Evolutionary conservation across 371 early-diverging fungal genomes (phyloP).

Genomic region (Nematocida minor): DNA sequence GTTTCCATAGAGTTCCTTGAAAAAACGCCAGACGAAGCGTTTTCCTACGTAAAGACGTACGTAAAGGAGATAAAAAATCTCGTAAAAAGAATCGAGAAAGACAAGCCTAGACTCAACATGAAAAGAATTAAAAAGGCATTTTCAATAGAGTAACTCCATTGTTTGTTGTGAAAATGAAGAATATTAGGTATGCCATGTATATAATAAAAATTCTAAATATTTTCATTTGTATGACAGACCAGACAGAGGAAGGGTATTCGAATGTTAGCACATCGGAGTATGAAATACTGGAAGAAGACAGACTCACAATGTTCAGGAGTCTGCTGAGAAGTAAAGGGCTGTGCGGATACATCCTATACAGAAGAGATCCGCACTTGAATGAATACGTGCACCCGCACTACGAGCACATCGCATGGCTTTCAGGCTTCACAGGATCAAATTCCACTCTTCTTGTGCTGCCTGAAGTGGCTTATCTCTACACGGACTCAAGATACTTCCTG

Average conservation of each 20-base stretch:
- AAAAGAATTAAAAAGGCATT: constrained; percentile 24
- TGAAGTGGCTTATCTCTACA: constrained; percentile 74
- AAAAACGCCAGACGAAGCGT: not conserved
- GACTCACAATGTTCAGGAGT: not conserved
- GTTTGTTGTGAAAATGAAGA: not conserved
- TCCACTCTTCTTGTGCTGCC: constrained; percentile 74
- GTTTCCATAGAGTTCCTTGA: constrained; percentile 2
- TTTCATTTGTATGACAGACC: not conserved
- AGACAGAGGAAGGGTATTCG: not conserved
- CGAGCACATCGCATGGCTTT: constrained; percentile 80
- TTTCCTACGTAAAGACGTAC: constrained; percentile 25
- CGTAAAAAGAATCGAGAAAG: constrained; percentile 8
- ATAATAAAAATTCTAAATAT: constrained; percentile 10
- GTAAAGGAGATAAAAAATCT: constrained; percentile 35
- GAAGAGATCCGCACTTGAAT: constrained; percentile 67
- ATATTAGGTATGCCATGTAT: not conserved
- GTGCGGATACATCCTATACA: constrained; percentile 54
- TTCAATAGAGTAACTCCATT: not conserved
- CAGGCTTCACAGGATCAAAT: constrained; percentile 91
- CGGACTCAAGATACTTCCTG: constrained; percentile 92
- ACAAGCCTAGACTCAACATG: constrained; percentile 1
- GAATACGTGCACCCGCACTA: constrained; percentile 89
- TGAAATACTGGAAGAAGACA: not conserved
- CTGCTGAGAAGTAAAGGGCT: constrained; percentile 23
- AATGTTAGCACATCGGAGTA: not conserved